Conservation (phyloP, 108 stramenopile species). For the Fragilaria crotonensis region DNA sequence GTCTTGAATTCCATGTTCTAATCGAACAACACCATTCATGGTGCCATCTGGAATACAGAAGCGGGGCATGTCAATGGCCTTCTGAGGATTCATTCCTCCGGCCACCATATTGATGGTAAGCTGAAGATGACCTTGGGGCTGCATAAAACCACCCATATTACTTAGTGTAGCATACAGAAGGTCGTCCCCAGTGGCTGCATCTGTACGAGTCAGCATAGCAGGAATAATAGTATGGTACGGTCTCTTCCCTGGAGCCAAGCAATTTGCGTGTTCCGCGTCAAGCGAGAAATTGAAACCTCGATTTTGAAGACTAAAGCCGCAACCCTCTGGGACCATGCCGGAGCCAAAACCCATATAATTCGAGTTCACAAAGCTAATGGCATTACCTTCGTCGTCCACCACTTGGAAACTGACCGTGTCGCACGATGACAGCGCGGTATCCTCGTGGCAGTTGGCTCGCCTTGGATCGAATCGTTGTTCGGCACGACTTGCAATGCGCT, state of each 20-base stretch:
- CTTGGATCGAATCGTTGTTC: slow-evolving; percentile 41
- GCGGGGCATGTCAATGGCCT: slow-evolving; percentile 87
- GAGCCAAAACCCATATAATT: slow-evolving; percentile 96
- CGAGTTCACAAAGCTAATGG: slow-evolving; percentile 91
- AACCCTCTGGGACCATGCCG: slow-evolving; percentile 85
- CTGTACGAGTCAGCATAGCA: slow-evolving; percentile 73
- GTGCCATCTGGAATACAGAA: slow-evolving; percentile 89
- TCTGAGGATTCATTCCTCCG: slow-evolving; percentile 70
- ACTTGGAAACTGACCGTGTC: slow-evolving; percentile 88
- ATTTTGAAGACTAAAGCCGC: slow-evolving; percentile 96
- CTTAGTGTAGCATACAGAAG: slow-evolving; percentile 81
- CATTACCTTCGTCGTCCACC: slow-evolving; percentile 86
- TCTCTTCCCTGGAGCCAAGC: slow-evolving; percentile 68
- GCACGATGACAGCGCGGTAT: slow-evolving; percentile 53
- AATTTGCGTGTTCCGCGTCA: slow-evolving; percentile 79
- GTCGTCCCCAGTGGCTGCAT: slow-evolving; percentile 30
- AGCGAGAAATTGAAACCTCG: slow-evolving; percentile 85
- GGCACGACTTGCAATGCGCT: slow-evolving; percentile 51
- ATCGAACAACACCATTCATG: slow-evolving; percentile 47
- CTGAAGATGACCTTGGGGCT: slow-evolving; percentile 96
- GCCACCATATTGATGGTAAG: slow-evolving; percentile 76
- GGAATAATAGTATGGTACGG: slow-evolving; percentile 99
- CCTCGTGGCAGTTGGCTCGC: slow-evolving; percentile 46
- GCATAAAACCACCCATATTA: slow-evolving; percentile 98
- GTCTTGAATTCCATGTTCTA: slow-evolving; percentile 66